Conservation (phyloP, 1,284 basidiomycete species). For the Melampsora larici-populina region DNA sequence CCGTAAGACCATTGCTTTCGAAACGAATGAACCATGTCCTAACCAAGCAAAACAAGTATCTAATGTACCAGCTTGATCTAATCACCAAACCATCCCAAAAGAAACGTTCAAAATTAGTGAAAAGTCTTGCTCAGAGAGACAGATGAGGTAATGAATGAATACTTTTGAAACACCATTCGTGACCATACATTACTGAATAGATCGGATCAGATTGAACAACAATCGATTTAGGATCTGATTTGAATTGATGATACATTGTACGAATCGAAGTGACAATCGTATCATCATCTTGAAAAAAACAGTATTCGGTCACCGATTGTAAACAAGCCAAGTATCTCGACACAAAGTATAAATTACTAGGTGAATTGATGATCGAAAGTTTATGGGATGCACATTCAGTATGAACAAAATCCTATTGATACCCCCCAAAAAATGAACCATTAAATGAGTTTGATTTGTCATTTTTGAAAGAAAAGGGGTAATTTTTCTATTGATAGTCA, state of each 20-base stretch:
- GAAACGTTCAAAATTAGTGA: not conserved
- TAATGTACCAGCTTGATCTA: constrained; percentile 16
- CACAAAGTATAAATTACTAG: constrained; percentile 49
- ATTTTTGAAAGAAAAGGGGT: not conserved
- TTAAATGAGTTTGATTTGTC: not conserved
- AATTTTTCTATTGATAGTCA: not conserved
- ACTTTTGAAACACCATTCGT: constrained; percentile 51
- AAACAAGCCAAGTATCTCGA: constrained; percentile 50
- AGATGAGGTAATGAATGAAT: constrained; percentile 15
- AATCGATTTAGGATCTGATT: constrained; percentile 46
- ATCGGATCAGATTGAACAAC: constrained; percentile 44
- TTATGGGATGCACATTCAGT: constrained; percentile 46
- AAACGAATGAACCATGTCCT: constrained; percentile 49
- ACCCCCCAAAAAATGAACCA: not conserved
- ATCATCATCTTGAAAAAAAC: constrained; percentile 53
- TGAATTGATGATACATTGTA: constrained; percentile 48
- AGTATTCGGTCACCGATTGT: constrained; percentile 46
- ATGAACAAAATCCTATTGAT: constrained; percentile 44
- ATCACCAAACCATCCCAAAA: not conserved
- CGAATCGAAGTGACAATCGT: constrained; percentile 48
- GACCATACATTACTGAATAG: constrained; percentile 46
- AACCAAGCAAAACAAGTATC: constrained; percentile 52
- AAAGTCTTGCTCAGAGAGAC: constrained; percentile 1
- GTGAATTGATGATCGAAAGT: constrained; percentile 49
- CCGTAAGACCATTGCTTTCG: constrained; percentile 44